Evolutionary conservation across 495 filamentous ascomycete species (phyloP).

Genomic region (Xylaria telfairii): DNA sequence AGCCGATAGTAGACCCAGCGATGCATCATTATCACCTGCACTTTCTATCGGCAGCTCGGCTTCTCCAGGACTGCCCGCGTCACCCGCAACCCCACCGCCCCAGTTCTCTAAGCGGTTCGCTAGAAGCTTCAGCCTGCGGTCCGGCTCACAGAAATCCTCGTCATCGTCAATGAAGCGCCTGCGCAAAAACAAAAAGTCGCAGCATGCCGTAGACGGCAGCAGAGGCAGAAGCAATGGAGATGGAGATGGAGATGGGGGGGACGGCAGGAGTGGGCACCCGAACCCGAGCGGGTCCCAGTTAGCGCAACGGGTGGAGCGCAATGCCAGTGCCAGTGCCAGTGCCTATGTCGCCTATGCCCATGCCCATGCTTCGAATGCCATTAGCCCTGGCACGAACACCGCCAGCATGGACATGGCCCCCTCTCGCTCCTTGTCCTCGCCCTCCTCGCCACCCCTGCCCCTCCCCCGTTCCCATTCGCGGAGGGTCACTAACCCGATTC

Average conservation of each 20-base stretch:
- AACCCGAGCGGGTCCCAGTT: background rate
- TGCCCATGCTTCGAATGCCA: too few species aligned
- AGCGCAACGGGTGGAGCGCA: background rate
- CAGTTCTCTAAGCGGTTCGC: conserved; percentile 44
- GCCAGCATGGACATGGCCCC: background rate
- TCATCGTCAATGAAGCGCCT: conserved; percentile 35
- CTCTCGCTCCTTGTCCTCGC: conserved; percentile 7
- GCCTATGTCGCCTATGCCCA: too few species aligned
- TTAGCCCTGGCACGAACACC: background rate
- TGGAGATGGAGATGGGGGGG: background rate
- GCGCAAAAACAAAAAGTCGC: conserved; percentile 49
- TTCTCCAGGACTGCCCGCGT: conserved; percentile 34
- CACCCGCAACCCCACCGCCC: conserved; percentile 41
- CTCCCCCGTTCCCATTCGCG: conserved; percentile 14
- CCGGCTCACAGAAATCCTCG: conserved; percentile 34
- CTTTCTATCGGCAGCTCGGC: conserved; percentile 19
- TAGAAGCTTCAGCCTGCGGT: conserved; percentile 48
- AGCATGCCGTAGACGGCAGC: background rate
- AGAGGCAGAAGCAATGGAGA: background rate
- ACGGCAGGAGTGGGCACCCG: conserved; percentile 6
- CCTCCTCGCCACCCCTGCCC: conserved; percentile 19
- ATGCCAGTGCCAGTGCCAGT: background rate
- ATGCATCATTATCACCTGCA: conserved; percentile 13
- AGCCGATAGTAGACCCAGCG: conserved; percentile 36
- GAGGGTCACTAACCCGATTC: conserved; percentile 23